These are phyloP conservation scores for Forsythia suspensa DNA, from an alignment of 257 asterid genomes.

Conservation along the genomic window DNA sequence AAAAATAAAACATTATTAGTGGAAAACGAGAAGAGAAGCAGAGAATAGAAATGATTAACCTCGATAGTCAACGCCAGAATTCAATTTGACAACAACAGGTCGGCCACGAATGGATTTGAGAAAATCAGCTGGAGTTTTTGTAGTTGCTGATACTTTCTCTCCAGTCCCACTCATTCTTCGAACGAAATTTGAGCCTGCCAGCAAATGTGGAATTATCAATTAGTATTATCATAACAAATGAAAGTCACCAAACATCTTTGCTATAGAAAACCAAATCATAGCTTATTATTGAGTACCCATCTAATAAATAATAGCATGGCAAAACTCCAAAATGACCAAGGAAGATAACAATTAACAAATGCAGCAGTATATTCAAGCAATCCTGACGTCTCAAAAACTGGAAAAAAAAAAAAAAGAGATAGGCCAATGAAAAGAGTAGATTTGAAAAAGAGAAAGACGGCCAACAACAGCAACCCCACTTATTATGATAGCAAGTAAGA, in stretches of 20 bases:
- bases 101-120: slow-evolving; percentile 95
- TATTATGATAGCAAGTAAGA: no score
- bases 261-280: background rate
- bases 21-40: background rate
- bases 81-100: slow-evolving; percentile 94
- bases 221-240: background rate
- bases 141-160: slow-evolving; percentile 62
- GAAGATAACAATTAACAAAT: background rate
- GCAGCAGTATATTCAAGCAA: background rate
- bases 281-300: background rate
- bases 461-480: no score
- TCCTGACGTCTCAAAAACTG: background rate
- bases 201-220: background rate
- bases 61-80: slow-evolving; percentile 94
- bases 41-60: slow-evolving; percentile 37
- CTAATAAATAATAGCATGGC: background rate
- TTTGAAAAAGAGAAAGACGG: no score
- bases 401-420: no score
- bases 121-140: slow-evolving; percentile 94
- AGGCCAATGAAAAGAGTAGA: no score
- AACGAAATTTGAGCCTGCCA: slow-evolving; percentile 20
- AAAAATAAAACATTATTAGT: background rate
- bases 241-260: background rate
- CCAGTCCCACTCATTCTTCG: slow-evolving; percentile 66
- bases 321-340: background rate